A percentile compares a stretch with the other conserved stretches of the same genome.
Conservation (phyloP, 1,284 basidiomycete genomes). For the Taiwanofungus camphoratus region DNA sequence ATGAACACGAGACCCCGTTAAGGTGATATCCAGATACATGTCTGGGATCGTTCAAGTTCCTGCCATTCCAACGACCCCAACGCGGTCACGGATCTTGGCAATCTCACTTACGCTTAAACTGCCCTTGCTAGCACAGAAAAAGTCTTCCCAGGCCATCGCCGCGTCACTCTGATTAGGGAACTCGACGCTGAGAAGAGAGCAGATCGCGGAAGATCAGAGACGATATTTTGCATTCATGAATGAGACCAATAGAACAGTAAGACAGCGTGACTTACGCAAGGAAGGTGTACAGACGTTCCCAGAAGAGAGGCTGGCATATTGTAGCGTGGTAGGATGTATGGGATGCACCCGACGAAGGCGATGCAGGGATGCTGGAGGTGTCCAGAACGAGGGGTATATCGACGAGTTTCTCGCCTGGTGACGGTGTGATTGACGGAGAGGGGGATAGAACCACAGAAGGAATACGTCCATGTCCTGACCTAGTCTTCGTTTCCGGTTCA, state of each 20-base stretch:
- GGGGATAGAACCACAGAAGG: constrained; percentile 73
- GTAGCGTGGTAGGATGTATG: constrained; percentile 57
- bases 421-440: constrained; percentile 47
- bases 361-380: constrained; percentile 38
- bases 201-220: too few species aligned
- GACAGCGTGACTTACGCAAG: constrained; percentile 41
- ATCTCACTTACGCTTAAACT: constrained; percentile 67
- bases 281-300: constrained; percentile 63
- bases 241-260: neutral
- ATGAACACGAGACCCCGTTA: too few species aligned
- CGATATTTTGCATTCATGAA: neutral
- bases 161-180: constrained; percentile 53
- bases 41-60: too few species aligned
- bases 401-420: constrained; percentile 40
- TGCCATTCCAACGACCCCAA: constrained; percentile 75
- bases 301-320: constrained; percentile 72
- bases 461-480: constrained; percentile 48
- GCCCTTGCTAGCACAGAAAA: constrained; percentile 66
- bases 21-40: too few species aligned
- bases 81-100: constrained; percentile 71
- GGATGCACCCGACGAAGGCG: constrained; percentile 31
- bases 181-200: constrained; percentile 40
- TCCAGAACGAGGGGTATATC: constrained; percentile 67
- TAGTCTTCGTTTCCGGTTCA: constrained; percentile 19
- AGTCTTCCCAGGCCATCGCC: constrained; percentile 65